Percentiles rank a stretch among this genome's conserved stretches.
These are phyloP conservation scores for Rhizopus arrhizus DNA, from an alignment of 371 early-diverging fungal species.

Conservation along the genomic window DNA sequence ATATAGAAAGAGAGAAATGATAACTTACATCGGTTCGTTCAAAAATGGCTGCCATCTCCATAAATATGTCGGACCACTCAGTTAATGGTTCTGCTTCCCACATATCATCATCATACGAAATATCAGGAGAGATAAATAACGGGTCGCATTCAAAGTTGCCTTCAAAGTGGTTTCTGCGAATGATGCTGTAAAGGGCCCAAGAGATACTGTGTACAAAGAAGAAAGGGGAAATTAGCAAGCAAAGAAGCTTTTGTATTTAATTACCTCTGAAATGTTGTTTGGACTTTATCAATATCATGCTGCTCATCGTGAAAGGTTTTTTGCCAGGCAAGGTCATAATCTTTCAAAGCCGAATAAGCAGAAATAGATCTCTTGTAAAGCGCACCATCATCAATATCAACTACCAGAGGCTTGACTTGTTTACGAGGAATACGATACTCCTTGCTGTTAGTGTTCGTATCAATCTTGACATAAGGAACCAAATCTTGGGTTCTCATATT, in stretches of 20 bases:
- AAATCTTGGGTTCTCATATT: conserved; percentile 15
- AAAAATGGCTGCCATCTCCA: conserved; percentile 51
- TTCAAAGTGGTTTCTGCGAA: conserved; percentile 36
- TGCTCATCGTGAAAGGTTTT: conserved; percentile 29
- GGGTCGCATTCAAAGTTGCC: conserved; percentile 32
- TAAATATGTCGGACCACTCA: conserved; percentile 38
- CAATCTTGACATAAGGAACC: conserved; percentile 14
- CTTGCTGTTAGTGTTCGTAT: background rate
- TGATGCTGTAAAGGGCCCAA: conserved; percentile 34
- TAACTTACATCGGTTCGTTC: conserved; percentile 55
- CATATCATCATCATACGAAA: conserved; percentile 12
- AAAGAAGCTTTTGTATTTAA: background rate
- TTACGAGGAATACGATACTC: background rate
- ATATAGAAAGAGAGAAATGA: background rate
- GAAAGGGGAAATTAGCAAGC: background rate
- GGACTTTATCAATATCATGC: conserved; percentile 28
- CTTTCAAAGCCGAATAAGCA: conserved; percentile 19
- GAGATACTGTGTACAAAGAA: conserved; percentile 27
- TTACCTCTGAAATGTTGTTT: conserved; percentile 35
- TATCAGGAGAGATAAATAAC: conserved; percentile 16
- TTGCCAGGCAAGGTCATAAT: conserved; percentile 35
- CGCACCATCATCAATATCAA: conserved; percentile 25
- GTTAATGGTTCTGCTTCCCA: conserved; percentile 35
- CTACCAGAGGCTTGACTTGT: background rate
- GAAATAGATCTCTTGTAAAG: conserved; percentile 24